Evolutionary conservation across 1,284 basidiomycete species (phyloP).

Genomic region (Phlebopus sp.): DNA sequence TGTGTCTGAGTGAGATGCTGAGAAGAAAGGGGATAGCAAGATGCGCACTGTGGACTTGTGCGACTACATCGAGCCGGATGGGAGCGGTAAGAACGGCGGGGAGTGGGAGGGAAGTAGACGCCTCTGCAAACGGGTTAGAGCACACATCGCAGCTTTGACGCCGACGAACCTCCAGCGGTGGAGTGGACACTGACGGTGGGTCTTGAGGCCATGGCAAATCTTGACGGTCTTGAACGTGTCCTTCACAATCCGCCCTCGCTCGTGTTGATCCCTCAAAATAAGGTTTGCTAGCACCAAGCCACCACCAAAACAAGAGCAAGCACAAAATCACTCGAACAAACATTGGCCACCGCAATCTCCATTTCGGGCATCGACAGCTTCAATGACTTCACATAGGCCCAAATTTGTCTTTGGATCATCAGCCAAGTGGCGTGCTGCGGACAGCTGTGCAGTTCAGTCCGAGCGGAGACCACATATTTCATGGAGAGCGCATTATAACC

Average conservation of each 20-base stretch:
- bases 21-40: rapidly evolving
- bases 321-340: too few relatives aligned
- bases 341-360: too few relatives aligned
- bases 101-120: conserved; percentile 87
- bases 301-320: conserved; percentile 10
- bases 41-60: conserved; percentile 95
- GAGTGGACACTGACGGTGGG: conserved; percentile 85
- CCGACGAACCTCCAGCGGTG: conserved; percentile 63
- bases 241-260: not conserved
- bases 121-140: conserved; percentile 49
- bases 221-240: conserved; percentile 12
- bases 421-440: too few relatives aligned
- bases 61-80: conserved; percentile 97
- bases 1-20: conserved; percentile 32
- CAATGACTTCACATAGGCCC: too few relatives aligned
- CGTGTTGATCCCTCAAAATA: conserved; percentile 5
- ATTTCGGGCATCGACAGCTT: too few relatives aligned
- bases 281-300: conserved; percentile 26
- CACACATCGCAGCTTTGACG: conserved; percentile 4
- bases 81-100: conserved; percentile 98
- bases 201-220: conserved; percentile 75
- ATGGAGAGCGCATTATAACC: too few relatives aligned
- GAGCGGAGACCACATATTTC: too few relatives aligned
- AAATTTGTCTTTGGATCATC: too few relatives aligned
- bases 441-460: too few relatives aligned